These are phyloP conservation scores for Xylariaceae sp. DNA, from an alignment of 2,329 filamentous ascomycete species.

Conservation along the genomic window DNA sequence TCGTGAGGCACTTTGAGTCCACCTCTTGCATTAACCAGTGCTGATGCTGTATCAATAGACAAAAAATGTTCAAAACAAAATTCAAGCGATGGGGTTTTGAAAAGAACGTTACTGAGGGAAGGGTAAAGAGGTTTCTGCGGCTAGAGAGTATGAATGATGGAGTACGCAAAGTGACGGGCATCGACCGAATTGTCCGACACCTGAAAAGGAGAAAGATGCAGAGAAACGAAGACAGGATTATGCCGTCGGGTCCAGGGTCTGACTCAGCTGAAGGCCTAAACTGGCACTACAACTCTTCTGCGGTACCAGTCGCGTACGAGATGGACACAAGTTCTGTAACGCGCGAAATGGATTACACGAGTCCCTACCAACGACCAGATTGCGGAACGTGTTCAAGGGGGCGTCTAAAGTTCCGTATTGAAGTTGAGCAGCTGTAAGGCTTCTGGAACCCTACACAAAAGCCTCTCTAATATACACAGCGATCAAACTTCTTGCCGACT, in stretches of 20 bases:
- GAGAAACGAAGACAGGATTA: neutral
- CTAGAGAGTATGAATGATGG: neutral
- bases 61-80: slow-evolving; percentile 3
- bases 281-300: too few relatives aligned
- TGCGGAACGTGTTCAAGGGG: too few relatives aligned
- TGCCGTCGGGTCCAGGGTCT: too few relatives aligned
- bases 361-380: too few relatives aligned
- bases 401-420: too few relatives aligned
- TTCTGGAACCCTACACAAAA: too few relatives aligned
- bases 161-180: slow-evolving; percentile 1
- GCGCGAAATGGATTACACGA: too few relatives aligned
- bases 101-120: slow-evolving; percentile 2
- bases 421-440: too few relatives aligned
- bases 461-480: too few relatives aligned
- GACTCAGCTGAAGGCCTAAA: too few relatives aligned
- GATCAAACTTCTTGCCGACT: neutral
- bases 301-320: too few relatives aligned
- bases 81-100: slow-evolving; percentile 4
- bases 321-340: too few relatives aligned
- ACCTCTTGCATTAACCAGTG: neutral
- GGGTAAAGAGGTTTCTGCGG: neutral
- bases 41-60: neutral
- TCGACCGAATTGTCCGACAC: neutral
- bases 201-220: neutral
- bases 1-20: neutral